Conservation (phyloP, 805 yeast genomes). For the Candida ortonii region DNA sequence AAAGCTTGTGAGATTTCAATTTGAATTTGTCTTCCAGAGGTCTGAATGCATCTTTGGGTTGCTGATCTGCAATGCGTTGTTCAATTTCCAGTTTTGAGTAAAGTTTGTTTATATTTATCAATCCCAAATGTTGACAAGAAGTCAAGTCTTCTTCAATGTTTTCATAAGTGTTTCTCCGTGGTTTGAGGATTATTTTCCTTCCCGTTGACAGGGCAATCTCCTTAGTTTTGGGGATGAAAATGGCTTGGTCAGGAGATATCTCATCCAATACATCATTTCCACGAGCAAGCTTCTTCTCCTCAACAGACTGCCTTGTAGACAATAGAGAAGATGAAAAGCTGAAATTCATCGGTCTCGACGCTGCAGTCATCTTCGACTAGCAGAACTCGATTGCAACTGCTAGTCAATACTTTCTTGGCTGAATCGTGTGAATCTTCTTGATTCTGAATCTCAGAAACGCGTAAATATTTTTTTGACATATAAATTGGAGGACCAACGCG, state of each 20-base stretch:
- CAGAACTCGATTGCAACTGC: too few species aligned
- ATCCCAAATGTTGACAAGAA: slow-evolving; percentile 17
- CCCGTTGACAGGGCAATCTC: slow-evolving; percentile 24
- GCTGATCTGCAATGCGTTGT: slow-evolving; percentile 18
- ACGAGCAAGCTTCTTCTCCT: neutral
- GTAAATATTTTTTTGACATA: too few species aligned
- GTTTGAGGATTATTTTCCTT: slow-evolving; percentile 19
- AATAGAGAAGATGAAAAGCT: slow-evolving; percentile 18
- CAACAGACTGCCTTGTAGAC: slow-evolving; percentile 2
- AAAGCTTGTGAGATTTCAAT: slow-evolving; percentile 21
- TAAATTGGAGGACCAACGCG: too few species aligned
- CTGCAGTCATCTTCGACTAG: slow-evolving; percentile 4
- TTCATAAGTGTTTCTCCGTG: slow-evolving; percentile 9
- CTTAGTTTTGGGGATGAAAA: slow-evolving; percentile 10
- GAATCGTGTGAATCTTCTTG: too few species aligned
- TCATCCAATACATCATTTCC: slow-evolving; percentile 2
- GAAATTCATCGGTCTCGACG: slow-evolving; percentile 11
- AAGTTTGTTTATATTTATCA: slow-evolving; percentile 25
- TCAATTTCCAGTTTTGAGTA: slow-evolving; percentile 23
- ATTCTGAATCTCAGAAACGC: too few species aligned
- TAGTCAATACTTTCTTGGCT: too few species aligned
- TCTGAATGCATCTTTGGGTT: slow-evolving; percentile 6
- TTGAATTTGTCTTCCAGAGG: slow-evolving; percentile 13
- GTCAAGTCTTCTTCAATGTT: neutral
- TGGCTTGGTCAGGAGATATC: slow-evolving; percentile 4